phyloP scores from a whole-genome alignment of 1,139 yeast genomes.

The Yamadazyma aaseri region DNA sequence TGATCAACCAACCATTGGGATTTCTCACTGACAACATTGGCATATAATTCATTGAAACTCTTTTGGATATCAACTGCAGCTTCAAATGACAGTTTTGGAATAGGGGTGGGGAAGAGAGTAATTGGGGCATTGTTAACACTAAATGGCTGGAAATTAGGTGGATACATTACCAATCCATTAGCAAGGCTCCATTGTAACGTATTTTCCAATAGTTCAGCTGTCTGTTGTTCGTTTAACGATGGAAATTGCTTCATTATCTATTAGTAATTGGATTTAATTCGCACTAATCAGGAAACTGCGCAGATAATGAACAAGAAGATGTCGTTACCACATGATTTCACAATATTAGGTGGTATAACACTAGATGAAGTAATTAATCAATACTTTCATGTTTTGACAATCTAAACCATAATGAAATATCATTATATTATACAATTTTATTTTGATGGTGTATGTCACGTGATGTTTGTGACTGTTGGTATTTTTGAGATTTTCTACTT shows the following conservation, averaged over 20 bases:
- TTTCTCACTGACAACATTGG: constrained; percentile 53
- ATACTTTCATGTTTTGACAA: too few species aligned
- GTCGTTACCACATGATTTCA: too few species aligned
- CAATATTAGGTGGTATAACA: too few species aligned
- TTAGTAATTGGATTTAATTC: background rate
- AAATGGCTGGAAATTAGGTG: constrained; percentile 48
- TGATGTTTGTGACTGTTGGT: constrained; percentile 15
- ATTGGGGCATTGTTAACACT: constrained; percentile 76
- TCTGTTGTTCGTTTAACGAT: constrained; percentile 25
- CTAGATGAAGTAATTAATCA: too few species aligned
- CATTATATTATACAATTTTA: too few species aligned
- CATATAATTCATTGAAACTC: constrained; percentile 71
- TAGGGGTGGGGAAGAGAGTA: constrained; percentile 87
- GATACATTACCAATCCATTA: constrained; percentile 79
- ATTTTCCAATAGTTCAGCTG: constrained; percentile 34
- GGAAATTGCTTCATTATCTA: constrained; percentile 31
- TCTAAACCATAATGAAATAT: too few species aligned
- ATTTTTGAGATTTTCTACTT: background rate
- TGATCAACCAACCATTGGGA: constrained; percentile 61
- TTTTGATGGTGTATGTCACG: too few species aligned
- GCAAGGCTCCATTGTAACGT: constrained; percentile 75
- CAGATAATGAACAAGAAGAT: too few species aligned
- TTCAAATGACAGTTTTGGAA: constrained; percentile 65
- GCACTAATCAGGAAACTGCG: constrained; percentile 2
- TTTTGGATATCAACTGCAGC: constrained; percentile 69